Percentiles rank a stretch among this genome's conserved stretches.
These are phyloP conservation scores for Colletotrichum sp. DNA, from an alignment of 2,329 filamentous ascomycete species.

Conservation along the genomic window DNA sequence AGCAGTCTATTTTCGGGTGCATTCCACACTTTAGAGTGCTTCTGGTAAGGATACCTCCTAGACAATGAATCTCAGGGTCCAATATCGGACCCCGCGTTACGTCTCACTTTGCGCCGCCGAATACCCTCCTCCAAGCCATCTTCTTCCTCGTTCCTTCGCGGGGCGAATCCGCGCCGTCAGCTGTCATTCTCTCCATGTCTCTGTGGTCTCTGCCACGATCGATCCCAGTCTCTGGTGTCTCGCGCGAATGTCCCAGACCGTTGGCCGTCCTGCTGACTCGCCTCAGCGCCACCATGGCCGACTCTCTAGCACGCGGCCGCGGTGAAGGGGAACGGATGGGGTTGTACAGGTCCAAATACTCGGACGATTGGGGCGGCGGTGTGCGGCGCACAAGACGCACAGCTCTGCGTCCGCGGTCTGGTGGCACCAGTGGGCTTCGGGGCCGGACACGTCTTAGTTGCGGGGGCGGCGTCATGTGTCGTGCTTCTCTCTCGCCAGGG, in stretches of 20 bases:
- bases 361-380: conserved; percentile 31
- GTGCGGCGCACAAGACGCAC: not conserved
- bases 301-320: not conserved
- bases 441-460: conserved; percentile 1
- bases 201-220: not conserved
- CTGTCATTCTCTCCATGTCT: not conserved
- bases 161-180: conserved; percentile 12
- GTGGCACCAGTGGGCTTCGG: not conserved
- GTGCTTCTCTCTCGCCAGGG: conserved; percentile 12
- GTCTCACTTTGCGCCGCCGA: conserved; percentile 10
- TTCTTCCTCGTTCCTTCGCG: not conserved
- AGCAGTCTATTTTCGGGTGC: not conserved
- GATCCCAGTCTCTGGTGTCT: not conserved
- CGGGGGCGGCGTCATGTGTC: not conserved
- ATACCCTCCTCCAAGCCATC: conserved; percentile 8
- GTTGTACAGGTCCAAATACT: conserved; percentile 38
- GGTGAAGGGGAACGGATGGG: conserved; percentile 25
- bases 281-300: not conserved
- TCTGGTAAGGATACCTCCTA: not conserved
- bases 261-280: not conserved
- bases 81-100: not conserved
- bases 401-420: not conserved
- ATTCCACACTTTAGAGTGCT: not conserved
- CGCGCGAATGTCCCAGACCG: not conserved
- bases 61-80: not conserved